These are phyloP conservation scores for Cryptosporidium parvum DNA, from an alignment of 169 alveolate species.

Conservation along the genomic window DNA sequence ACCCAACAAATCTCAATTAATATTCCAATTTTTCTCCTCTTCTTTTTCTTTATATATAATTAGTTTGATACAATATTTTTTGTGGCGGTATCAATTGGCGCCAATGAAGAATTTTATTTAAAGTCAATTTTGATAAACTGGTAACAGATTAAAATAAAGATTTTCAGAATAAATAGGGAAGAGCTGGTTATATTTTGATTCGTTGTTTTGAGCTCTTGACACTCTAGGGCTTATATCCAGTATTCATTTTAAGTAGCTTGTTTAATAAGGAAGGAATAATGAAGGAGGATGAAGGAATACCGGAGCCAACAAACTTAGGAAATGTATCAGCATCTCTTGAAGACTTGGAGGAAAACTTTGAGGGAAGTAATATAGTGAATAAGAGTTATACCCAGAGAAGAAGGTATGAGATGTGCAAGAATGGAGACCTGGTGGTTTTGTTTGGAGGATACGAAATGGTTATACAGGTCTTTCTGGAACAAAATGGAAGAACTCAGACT, in stretches of 20 bases:
- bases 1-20: not conserved
- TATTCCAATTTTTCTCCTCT: constrained; percentile 4
- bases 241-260: not conserved
- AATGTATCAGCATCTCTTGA: not conserved
- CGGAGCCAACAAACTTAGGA: not conserved
- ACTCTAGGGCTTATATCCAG: not conserved
- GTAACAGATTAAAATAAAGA: not conserved
- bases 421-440: constrained; percentile 54
- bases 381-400: not conserved
- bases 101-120: not conserved
- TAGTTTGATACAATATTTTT: not conserved
- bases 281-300: not conserved
- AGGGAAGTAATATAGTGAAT: not conserved
- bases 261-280: not conserved
- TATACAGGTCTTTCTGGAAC: constrained; percentile 18
- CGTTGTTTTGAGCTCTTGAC: not conserved
- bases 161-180: not conserved
- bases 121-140: constrained; percentile 2
- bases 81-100: not conserved
- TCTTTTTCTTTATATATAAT: not conserved
- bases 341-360: not conserved
- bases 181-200: not conserved
- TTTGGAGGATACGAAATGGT: constrained; percentile 72
- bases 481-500: constrained; percentile 25
- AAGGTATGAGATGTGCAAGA: constrained; percentile 48